phyloP scores from a whole-genome alignment of 2,329 filamentous ascomycete genomes.

The Trichoderma koningiopsis region DNA sequence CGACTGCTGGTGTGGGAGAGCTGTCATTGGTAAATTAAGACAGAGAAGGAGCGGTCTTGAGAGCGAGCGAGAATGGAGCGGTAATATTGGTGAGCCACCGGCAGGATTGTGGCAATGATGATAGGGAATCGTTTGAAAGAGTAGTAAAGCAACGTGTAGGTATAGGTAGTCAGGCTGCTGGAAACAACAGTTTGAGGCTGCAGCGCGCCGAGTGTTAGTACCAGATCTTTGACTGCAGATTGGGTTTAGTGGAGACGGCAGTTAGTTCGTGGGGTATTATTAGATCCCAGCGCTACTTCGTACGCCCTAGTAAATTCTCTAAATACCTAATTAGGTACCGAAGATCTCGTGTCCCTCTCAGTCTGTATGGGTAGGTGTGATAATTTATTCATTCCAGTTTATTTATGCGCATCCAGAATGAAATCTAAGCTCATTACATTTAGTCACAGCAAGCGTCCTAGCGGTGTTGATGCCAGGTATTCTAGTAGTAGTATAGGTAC shows the following conservation, averaged over 20 bases:
- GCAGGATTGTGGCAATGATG: neutral
- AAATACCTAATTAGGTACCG: neutral
- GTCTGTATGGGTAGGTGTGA: neutral
- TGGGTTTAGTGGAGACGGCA: neutral
- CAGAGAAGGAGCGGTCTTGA: conserved; percentile 46
- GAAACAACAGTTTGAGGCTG: neutral
- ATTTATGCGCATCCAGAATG: too few relatives aligned
- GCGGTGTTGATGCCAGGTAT: too few relatives aligned
- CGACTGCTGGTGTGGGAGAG: conserved; percentile 35
- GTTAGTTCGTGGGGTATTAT: neutral
- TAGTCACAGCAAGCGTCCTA: too few relatives aligned
- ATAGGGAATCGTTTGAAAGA: neutral
- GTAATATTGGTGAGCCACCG: neutral
- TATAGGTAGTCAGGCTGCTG: neutral
- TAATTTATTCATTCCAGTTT: neutral
- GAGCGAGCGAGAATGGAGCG: conserved; percentile 39
- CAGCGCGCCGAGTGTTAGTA: neutral
- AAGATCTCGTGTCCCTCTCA: too few relatives aligned
- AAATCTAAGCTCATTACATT: too few relatives aligned
- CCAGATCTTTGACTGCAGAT: neutral
- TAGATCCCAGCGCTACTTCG: neutral
- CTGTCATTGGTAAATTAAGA: conserved; percentile 37
- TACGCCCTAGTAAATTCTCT: neutral
- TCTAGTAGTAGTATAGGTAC: too few relatives aligned
- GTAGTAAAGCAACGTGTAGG: neutral